Evolutionary conservation across 23 red algal species (phyloP).

Genomic region (Gracilaria domingensis): DNA sequence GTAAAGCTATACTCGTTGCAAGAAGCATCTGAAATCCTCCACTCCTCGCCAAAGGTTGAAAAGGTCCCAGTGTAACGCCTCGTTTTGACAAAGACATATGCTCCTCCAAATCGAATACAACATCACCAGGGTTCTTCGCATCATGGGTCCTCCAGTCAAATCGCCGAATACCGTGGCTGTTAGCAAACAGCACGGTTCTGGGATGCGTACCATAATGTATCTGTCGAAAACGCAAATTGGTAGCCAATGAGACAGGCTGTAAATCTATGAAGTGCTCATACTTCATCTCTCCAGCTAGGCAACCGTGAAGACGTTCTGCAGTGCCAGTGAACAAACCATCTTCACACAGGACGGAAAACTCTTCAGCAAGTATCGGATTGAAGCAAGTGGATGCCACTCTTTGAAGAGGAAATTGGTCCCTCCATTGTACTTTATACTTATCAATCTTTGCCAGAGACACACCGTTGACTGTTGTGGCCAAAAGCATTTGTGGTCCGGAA

Average conservation of each 20-base stretch:
- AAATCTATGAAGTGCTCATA: conserved; percentile 8
- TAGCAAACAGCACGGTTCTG: conserved; percentile 35
- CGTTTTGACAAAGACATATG: conserved; percentile 4
- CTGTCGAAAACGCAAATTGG: neutral
- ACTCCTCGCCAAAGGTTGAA: conserved; percentile 9
- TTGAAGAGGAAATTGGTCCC: neutral
- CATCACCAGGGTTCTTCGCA: neutral
- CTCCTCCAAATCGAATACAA: neutral
- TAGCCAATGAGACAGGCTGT: neutral
- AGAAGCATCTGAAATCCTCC: conserved; percentile 2
- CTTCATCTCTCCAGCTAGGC: neutral
- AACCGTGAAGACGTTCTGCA: neutral
- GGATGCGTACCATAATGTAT: conserved; percentile 37
- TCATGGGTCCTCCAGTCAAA: conserved; percentile 5
- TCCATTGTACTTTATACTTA: conserved; percentile 14
- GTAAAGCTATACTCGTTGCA: conserved; percentile 18
- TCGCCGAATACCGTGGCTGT: neutral
- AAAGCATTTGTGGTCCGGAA: neutral
- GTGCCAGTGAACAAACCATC: conserved; percentile 40
- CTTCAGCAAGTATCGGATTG: conserved; percentile 31
- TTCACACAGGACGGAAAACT: conserved; percentile 36
- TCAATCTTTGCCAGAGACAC: neutral
- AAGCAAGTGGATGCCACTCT: conserved; percentile 5
- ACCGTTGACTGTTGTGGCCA: conserved; percentile 18
- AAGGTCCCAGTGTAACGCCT: neutral